Conservation (phyloP, 2,329 filamentous ascomycete genomes). For the Pseudogymnoascus sp. region DNA sequence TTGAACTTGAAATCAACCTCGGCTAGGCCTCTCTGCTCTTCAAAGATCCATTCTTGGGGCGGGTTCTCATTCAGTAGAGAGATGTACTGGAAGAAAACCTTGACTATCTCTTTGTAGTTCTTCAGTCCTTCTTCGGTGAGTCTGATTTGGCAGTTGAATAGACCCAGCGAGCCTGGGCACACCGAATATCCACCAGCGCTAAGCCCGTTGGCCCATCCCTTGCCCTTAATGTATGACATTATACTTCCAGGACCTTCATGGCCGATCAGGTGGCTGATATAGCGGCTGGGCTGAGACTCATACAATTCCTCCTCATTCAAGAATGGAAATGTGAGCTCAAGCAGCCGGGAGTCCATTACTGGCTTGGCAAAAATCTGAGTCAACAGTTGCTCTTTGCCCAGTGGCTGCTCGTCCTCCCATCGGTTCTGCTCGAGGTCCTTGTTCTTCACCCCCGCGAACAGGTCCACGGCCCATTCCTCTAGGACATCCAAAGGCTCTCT, state of each 20-base stretch:
- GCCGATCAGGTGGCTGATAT: conserved; percentile 65
- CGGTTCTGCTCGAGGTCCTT: conserved; percentile 58
- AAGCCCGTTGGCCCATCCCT: conserved; percentile 64
- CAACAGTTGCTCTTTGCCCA: conserved; percentile 50
- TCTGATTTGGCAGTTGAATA: conserved; percentile 59
- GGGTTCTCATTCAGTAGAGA: conserved; percentile 72
- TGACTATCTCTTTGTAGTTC: conserved; percentile 57
- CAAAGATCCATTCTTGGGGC: conserved; percentile 87
- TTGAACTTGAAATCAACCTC: conserved; percentile 94
- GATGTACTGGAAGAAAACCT: conserved; percentile 72
- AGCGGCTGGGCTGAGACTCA: conserved; percentile 61
- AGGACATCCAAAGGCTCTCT: conserved; percentile 59
- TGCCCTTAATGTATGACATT: conserved; percentile 63
- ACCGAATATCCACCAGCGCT: conserved; percentile 57
- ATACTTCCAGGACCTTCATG: conserved; percentile 71
- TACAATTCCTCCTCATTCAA: conserved; percentile 61
- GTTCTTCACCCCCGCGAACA: conserved; percentile 62
- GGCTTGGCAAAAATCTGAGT: conserved; percentile 66
- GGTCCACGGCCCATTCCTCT: conserved; percentile 60
- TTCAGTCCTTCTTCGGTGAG: conserved; percentile 55
- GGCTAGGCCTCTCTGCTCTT: conserved; percentile 82
- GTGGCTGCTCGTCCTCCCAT: conserved; percentile 58
- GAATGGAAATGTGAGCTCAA: conserved; percentile 64
- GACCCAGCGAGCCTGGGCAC: conserved; percentile 55
- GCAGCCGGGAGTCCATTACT: conserved; percentile 59